Evolutionary conservation across 148 eudicot species (phyloP).

Genomic region (Rhododendron vialii): DNA sequence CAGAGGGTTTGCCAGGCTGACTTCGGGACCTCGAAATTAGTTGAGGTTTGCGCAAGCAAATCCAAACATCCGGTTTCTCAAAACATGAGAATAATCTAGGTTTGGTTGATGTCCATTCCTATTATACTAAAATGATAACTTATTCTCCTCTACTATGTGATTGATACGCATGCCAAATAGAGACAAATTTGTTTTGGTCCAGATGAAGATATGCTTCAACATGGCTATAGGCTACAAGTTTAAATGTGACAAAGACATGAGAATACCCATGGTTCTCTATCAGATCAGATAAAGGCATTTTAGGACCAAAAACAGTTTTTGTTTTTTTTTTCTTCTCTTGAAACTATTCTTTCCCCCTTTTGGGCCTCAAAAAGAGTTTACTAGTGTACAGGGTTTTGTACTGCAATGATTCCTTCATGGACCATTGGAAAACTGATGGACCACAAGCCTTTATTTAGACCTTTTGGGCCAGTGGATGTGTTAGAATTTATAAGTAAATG

Average conservation of each 20-base stretch:
- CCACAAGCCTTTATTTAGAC: not conserved
- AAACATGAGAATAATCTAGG: not conserved
- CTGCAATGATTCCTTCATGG: not conserved
- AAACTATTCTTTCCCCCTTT: not conserved
- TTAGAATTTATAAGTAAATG: not conserved
- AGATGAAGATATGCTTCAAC: not conserved
- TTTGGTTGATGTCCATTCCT: not conserved
- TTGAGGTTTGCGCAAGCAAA: not conserved
- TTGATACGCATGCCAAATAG: not conserved
- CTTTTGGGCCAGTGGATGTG: not conserved
- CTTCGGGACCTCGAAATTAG: not conserved
- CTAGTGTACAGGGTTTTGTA: not conserved
- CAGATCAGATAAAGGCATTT: not conserved
- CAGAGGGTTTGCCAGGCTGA: accelerated
- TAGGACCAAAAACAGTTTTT: not conserved
- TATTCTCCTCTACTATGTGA: not conserved
- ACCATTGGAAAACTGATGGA: not conserved
- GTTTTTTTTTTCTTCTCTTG: not conserved
- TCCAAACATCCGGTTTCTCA: not conserved
- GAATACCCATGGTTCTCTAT: not conserved
- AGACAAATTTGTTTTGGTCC: not conserved
- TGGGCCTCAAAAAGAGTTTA: not conserved
- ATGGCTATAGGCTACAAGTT: not conserved
- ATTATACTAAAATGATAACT: not conserved
- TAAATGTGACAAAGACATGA: not conserved